Base-by-base conservation (phyloP, 306 rosid genomes). In the Fragaria nilgerrensis region DNA sequence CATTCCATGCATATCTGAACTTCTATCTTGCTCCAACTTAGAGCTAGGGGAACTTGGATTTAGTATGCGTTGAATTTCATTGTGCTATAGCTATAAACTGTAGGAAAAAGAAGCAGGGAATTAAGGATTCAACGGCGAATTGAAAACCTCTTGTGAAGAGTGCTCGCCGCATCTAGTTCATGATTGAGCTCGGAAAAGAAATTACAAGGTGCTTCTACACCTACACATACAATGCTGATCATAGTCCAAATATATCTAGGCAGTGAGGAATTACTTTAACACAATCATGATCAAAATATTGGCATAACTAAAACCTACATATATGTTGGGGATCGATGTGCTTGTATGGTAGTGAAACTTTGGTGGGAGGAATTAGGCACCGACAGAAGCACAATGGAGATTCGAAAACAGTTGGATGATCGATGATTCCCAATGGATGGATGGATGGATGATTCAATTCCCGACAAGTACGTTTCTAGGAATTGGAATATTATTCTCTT, bases 401-500 rank as follows among this genome's bases (percentile, higher is more conserved):
- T 43, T 70, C 22, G 37, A 45, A 15, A 47, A 25, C 56, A 70
- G 3, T 49, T 48, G 43, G 48, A 10, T 10, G 70, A 39, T 43
- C 48, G 70, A 56, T 59, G 58, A 73, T 56, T 55, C 53, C 39
- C 5, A 22, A 36, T 29, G 66, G 5, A 58, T 19, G 20, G 55
- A 49, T 15, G 56, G 27, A 55, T 58, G 29, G 13, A 58, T 58
- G 15, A 73, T 41, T 41, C 53, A 41, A 73, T 58, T 44, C 59
- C 78, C 78, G 77, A 56, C 58, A 58, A 17, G 22, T 19, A 47
- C 58, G 22, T 45, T 14, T 75, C 61, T 23, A 25, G 39, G 61
- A 53, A 37, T 48, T 62, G 48, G 62, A 75, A 75, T 47, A 75
- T 75, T 58, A 59, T 19, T 25, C 3, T 16, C 37, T 75, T 84